Percentiles rank a stretch among this genome's conserved stretches.
Conservation (phyloP, 805 yeast species). For the Ogataea glucozyma region DNA sequence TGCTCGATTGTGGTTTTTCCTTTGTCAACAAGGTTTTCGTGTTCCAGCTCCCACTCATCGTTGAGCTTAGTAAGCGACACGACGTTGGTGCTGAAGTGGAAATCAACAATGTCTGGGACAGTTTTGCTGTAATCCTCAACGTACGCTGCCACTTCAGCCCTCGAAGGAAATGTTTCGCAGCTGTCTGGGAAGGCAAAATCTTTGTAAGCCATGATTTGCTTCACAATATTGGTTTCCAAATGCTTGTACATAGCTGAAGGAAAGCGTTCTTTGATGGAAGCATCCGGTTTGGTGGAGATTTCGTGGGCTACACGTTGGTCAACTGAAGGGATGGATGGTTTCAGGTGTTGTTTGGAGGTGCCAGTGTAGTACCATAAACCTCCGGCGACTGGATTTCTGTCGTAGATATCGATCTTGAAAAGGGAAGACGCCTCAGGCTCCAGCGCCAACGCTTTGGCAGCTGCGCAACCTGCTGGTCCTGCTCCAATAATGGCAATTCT, state of each 20-base stretch:
- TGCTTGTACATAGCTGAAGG: slow-evolving; percentile 39
- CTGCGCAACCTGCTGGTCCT: slow-evolving; percentile 37
- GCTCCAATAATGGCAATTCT: slow-evolving; percentile 38
- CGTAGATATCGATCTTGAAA: slow-evolving; percentile 33
- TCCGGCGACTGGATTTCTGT: slow-evolving; percentile 34
- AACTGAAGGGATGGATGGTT: slow-evolving; percentile 28
- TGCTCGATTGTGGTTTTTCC: not conserved
- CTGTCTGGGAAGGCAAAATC: slow-evolving; percentile 35
- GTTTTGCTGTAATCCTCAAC: slow-evolving; percentile 53
- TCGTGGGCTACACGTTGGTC: slow-evolving; percentile 22
- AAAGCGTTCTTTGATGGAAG: slow-evolving; percentile 15
- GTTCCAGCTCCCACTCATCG: slow-evolving; percentile 31
- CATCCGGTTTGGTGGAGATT: slow-evolving; percentile 14
- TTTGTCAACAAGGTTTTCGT: slow-evolving; percentile 6
- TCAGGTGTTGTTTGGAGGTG: slow-evolving; percentile 24
- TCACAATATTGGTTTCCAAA: slow-evolving; percentile 37
- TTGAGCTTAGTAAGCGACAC: slow-evolving; percentile 38
- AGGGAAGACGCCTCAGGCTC: slow-evolving; percentile 31
- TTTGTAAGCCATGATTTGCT: slow-evolving; percentile 34
- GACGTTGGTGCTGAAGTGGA: slow-evolving; percentile 46
- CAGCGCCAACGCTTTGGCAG: slow-evolving; percentile 35
- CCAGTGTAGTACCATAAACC: slow-evolving; percentile 38
- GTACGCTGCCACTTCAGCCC: slow-evolving; percentile 63
- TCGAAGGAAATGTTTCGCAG: slow-evolving; percentile 55
- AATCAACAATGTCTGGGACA: slow-evolving; percentile 40